These are phyloP conservation scores for Tetradesmus obliquus DNA, from an alignment of 139 green algal genomes.

Conservation along the genomic window DNA sequence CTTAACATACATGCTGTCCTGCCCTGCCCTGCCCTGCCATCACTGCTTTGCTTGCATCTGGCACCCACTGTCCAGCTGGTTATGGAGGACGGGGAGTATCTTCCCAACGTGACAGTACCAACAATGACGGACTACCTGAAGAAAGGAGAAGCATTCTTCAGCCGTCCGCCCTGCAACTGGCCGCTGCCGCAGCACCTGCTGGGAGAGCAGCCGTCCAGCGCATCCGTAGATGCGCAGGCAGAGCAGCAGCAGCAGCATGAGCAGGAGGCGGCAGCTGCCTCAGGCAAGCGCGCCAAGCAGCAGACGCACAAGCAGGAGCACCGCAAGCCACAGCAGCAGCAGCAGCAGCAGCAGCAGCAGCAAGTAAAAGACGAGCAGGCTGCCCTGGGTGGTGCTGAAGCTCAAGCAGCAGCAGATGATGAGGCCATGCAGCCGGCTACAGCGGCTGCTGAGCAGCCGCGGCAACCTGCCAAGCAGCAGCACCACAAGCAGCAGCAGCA, in stretches of 20 bases:
- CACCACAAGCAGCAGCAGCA: constrained; percentile 10
- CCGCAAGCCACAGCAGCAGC: neutral
- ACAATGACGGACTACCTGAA: neutral
- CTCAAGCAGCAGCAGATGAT: neutral
- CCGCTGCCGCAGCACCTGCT: neutral
- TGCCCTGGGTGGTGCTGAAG: neutral
- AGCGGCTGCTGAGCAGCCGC: neutral
- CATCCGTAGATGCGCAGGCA: neutral
- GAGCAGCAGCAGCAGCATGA: neutral
- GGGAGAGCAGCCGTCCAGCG: neutral
- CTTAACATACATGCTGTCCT: too few relatives aligned
- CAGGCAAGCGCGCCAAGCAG: neutral
- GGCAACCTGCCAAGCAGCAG: neutral
- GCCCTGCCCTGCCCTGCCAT: neutral
- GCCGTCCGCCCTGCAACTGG: neutral
- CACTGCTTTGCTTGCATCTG: neutral
- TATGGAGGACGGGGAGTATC: neutral
- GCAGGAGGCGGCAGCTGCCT: neutral
- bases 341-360: neutral
- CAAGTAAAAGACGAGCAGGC: neutral
- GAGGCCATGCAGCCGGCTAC: neutral
- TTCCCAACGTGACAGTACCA: too few relatives aligned
- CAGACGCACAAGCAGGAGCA: neutral
- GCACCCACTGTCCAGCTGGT: neutral
- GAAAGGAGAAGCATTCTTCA: neutral